phyloP scores from a whole-genome alignment of 257 asterid species.

The Henckelia pumila region DNA sequence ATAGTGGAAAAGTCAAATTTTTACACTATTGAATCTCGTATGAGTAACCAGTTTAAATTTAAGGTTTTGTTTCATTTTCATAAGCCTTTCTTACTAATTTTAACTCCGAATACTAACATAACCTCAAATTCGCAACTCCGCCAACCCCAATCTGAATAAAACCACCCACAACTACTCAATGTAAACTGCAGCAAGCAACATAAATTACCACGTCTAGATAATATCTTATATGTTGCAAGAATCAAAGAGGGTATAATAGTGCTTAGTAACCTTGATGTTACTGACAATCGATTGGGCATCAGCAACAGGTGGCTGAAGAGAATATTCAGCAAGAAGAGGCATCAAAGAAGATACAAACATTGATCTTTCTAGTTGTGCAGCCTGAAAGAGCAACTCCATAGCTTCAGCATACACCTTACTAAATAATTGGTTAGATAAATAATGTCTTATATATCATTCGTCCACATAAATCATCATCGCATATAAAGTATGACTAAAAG shows the following conservation, averaged over 20 bases:
- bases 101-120: slow-evolving; percentile 19
- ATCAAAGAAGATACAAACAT: slow-evolving; percentile 66
- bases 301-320: slow-evolving; percentile 79
- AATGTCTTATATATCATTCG: neutral
- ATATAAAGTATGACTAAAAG: slow-evolving; percentile 16
- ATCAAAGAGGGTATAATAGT: slow-evolving; percentile 21
- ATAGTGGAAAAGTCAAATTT: neutral
- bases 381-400: slow-evolving; percentile 54
- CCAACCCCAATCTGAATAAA: slow-evolving; percentile 4
- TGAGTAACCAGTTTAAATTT: neutral
- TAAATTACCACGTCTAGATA: slow-evolving; percentile 12
- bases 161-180: slow-evolving; percentile 17
- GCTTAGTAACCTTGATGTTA: slow-evolving; percentile 68
- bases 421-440: slow-evolving; percentile 16
- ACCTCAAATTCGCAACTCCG: slow-evolving; percentile 15
- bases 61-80: slow-evolving; percentile 3
- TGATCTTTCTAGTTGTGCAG: slow-evolving; percentile 90
- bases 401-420: slow-evolving; percentile 29
- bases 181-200: slow-evolving; percentile 14
- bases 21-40: neutral
- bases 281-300: slow-evolving; percentile 98
- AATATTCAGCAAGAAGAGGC: slow-evolving; percentile 97
- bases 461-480: slow-evolving; percentile 5
- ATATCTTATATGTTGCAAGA: slow-evolving; percentile 22
- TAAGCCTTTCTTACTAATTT: neutral